Conservation (phyloP, 2,329 filamentous ascomycete genomes). For the Sarocladium brachiariae region DNA sequence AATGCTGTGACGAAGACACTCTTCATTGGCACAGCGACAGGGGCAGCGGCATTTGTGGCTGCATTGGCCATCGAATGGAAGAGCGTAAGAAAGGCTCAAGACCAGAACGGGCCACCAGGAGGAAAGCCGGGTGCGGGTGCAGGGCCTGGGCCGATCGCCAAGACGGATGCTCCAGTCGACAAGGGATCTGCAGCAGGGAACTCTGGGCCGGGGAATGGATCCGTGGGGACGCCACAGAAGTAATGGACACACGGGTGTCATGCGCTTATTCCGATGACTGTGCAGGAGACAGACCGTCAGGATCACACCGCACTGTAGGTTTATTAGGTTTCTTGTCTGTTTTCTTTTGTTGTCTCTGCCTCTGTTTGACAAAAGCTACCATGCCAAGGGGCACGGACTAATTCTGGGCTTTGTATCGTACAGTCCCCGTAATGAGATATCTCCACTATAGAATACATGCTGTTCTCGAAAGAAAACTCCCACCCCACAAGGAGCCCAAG, state of each 20-base stretch:
- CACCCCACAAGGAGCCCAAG: too few species aligned
- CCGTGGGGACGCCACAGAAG: neutral
- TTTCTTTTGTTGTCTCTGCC: too few species aligned
- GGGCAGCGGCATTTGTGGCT: conserved; percentile 7
- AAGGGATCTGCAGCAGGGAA: conserved; percentile 3
- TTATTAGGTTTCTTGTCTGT: too few species aligned
- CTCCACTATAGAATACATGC: too few species aligned
- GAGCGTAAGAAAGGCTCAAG: conserved; percentile 8
- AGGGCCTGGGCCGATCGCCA: neutral
- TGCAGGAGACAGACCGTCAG: too few species aligned
- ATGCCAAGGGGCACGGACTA: too few species aligned
- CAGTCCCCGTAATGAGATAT: too few species aligned
- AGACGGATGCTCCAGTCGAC: neutral
- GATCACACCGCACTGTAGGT: too few species aligned
- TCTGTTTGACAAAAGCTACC: too few species aligned
- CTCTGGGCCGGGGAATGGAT: conserved; percentile 1
- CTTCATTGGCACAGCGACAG: conserved; percentile 8
- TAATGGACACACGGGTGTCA: neutral
- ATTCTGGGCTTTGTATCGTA: too few species aligned
- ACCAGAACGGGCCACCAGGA: conserved; percentile 9
- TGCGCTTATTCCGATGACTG: too few species aligned
- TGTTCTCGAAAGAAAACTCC: too few species aligned
- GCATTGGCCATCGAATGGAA: conserved; percentile 8
- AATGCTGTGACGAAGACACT: conserved; percentile 7
- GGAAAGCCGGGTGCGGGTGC: conserved; percentile 2